Evolutionary conservation across 148 eudicot genomes (phyloP).

Genomic region (Selenicereus undatus): DNA sequence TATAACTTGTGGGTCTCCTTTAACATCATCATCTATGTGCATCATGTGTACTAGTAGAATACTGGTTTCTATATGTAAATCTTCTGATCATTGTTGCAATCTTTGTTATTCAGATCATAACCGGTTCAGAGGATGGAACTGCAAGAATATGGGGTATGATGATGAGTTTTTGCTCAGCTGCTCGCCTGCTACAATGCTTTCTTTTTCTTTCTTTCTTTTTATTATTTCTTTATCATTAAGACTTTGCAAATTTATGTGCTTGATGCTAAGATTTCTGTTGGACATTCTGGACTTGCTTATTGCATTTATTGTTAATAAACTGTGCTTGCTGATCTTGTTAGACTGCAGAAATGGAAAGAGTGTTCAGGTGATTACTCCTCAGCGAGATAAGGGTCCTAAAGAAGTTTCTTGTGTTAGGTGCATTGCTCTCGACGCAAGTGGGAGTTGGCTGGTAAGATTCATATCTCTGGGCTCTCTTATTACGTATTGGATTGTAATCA

Average conservation of each 20-base stretch:
- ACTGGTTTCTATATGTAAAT: background rate
- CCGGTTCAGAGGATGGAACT: constrained; percentile 98
- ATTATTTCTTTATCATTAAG: background rate
- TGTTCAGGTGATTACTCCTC: constrained; percentile 53
- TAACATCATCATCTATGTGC: background rate
- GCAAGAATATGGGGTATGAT: constrained; percentile 90
- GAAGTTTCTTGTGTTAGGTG: constrained; percentile 57
- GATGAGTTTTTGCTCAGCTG: background rate
- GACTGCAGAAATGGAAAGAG: constrained; percentile 87
- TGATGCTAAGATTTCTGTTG: background rate
- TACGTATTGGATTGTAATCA: background rate
- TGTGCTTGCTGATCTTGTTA: constrained; percentile 24
- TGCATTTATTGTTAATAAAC: constrained; percentile 5
- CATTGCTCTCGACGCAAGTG: constrained; percentile 90
- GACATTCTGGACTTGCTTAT: background rate
- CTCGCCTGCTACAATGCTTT: background rate
- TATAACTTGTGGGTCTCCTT: background rate
- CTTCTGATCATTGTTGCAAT: background rate
- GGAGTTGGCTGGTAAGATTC: constrained; percentile 91
- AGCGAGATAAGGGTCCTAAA: constrained; percentile 43
- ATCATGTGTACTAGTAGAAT: background rate
- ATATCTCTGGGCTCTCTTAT: background rate
- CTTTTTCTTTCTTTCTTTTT: background rate
- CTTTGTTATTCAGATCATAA: constrained; percentile 58
- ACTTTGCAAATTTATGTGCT: background rate